Evolutionary conservation across 2,329 filamentous ascomycete species (phyloP).

Genomic region (Fusarium kyushuense): DNA sequence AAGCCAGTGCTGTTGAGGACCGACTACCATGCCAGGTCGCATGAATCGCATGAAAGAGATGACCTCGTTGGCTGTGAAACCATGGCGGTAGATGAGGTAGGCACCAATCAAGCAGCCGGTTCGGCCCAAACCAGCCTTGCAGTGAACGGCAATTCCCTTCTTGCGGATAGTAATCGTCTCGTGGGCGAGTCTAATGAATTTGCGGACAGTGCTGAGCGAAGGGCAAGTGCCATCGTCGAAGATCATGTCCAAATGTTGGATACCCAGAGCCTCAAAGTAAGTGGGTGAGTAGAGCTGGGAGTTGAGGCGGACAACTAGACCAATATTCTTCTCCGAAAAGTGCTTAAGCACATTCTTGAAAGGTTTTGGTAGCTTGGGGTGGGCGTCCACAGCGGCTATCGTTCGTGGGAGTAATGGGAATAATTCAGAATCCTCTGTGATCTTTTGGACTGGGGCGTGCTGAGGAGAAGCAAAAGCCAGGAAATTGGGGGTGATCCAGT

Average conservation of each 20-base stretch:
- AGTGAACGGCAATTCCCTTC: conserved; percentile 96
- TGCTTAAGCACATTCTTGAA: conserved; percentile 97
- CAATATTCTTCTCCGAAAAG: conserved; percentile 88
- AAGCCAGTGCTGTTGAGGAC: conserved; percentile 98
- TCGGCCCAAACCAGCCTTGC: conserved; percentile 95
- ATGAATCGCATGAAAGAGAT: conserved; percentile 99
- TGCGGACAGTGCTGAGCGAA: conserved; percentile 85
- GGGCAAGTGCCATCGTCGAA: conserved; percentile 99
- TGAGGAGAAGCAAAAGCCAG: conserved; percentile 97
- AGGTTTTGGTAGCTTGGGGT: conserved; percentile 79
- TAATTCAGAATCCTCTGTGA: conserved; percentile 77
- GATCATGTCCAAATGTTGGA: conserved; percentile 98
- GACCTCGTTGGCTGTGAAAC: conserved; percentile 96
- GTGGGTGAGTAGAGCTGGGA: conserved; percentile 95
- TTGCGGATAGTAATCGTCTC: conserved; percentile 92
- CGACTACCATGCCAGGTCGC: conserved; percentile 98
- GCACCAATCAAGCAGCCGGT: conserved; percentile 97
- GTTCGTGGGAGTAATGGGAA: conserved; percentile 82
- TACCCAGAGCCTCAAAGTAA: conserved; percentile 96
- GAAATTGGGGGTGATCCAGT: conserved; percentile 97
- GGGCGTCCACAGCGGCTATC: conserved; percentile 76
- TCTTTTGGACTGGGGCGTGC: conserved; percentile 78
- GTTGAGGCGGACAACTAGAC: conserved; percentile 93
- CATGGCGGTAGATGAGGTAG: conserved; percentile 96
- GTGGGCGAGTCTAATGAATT: conserved; percentile 94